phyloP scores from a whole-genome alignment of 768 basidiomycete species.

The Sarcodon aspratus region DNA sequence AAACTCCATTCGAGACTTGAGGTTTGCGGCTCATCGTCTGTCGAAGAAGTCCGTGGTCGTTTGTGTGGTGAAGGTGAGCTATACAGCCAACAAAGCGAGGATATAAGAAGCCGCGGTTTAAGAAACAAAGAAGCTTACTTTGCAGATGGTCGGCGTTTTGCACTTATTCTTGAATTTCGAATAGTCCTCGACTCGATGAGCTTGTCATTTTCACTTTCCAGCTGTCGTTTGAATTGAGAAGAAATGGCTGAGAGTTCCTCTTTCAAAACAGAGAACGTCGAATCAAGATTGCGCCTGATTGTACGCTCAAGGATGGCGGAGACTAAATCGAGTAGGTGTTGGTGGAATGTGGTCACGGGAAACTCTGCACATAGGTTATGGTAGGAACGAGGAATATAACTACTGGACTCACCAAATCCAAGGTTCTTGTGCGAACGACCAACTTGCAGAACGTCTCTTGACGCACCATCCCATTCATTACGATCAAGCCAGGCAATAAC shows the following conservation, averaged over 20 bases:
- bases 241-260: neutral
- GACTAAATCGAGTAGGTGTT: neutral
- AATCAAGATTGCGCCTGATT: neutral
- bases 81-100: too few relatives aligned
- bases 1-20: neutral
- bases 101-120: neutral
- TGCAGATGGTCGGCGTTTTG: neutral
- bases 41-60: neutral
- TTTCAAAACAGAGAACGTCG: neutral
- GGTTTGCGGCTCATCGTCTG: neutral
- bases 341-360: neutral
- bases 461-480: neutral
- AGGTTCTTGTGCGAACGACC: neutral
- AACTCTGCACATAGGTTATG: neutral
- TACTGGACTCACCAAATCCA: neutral
- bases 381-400: neutral
- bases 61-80: neutral
- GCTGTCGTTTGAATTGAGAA: neutral
- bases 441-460: neutral
- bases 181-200: neutral
- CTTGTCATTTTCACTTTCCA: neutral
- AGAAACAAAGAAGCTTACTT: neutral
- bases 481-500: neutral
- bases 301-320: neutral
- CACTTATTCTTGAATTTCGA: neutral